Base-by-base conservation (phyloP, 2,329 filamentous ascomycete genomes). In the Apiospora arundinis region DNA sequence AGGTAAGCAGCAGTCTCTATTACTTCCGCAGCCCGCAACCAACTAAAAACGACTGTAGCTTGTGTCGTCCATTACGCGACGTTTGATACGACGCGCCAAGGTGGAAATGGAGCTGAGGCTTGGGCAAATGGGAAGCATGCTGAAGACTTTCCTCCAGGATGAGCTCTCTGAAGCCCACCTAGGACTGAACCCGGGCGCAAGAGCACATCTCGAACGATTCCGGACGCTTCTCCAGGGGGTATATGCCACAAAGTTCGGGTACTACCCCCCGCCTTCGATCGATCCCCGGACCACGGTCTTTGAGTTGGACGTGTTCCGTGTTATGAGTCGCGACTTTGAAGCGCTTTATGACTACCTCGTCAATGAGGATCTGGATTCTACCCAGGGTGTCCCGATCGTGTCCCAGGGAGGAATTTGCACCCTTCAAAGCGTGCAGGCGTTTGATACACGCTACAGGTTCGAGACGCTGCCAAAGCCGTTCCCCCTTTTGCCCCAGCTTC, bases 141-240 rank as follows among this genome's bases (percentile, higher is more conserved):
- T 96, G 2, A 83, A 84, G n/a, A 88, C 84, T 8, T 94, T 96
- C 77, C 86, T 95, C 8, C 89, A 92, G 67, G 88, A 93, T 40
- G 92, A 95, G 72, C 82, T 95, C 4, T 92, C 91, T 0, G 86
- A 92, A 67, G 82, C 89, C 1, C 83, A 91, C 69, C 82, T 94
- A n/a, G 92, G 91, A 1, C 84, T 95, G 0, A 84, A 90, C 1
- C 80, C 85, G 0, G 88, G 86, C 0, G 87, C 89, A 4, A 85
- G 91, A 73, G 85, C 88, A 3, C 93, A 96, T 75, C 86, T 95
- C 0, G 90, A 94, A 73, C 88, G 89, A 1, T 95, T 95, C 78
- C 87, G 93, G 66, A 86, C 88, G 11, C 93, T 93, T 74, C 80
- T 96, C 0, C 85, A 91, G 37, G 84, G 85, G 0, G 92, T 90